These are phyloP conservation scores for Castanea mollissima DNA, from an alignment of 306 rosid species.

Conservation along the genomic window DNA sequence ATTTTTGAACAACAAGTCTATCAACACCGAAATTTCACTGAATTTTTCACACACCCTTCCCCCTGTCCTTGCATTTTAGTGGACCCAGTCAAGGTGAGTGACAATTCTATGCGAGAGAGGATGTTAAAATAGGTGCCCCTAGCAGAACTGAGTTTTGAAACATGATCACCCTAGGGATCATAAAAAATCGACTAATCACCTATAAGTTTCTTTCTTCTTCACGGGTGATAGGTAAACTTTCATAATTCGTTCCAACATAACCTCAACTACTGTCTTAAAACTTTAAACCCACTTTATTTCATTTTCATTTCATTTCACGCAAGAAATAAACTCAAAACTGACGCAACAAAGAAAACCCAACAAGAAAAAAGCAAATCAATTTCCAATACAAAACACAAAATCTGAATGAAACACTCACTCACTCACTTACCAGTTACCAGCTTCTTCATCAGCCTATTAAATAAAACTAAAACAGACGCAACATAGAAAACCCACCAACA, in stretches of 20 bases:
- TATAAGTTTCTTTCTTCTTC: not conserved
- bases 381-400: not conserved
- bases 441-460: slow-evolving; percentile 68
- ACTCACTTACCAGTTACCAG: slow-evolving; percentile 76
- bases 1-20: too few species aligned
- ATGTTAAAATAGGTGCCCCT: too few species aligned
- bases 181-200: not conserved
- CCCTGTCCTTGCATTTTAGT: too few species aligned
- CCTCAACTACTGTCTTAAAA: not conserved
- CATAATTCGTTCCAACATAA: too few species aligned
- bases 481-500: not conserved
- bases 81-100: too few species aligned
- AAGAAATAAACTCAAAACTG: not conserved
- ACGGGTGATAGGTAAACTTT: not conserved
- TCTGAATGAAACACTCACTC: not conserved
- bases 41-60: too few species aligned
- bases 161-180: not conserved
- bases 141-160: not conserved
- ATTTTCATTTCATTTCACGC: not conserved
- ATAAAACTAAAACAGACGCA: not conserved
- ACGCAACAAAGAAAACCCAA: not conserved
- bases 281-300: not conserved
- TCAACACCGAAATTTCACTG: too few species aligned
- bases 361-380: not conserved
- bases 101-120: too few species aligned